Evolutionary conservation across 2,329 filamentous ascomycete genomes (phyloP), one percentile per base, ranked within the genome.

Genomic region (Xylaria sp.): DNA sequence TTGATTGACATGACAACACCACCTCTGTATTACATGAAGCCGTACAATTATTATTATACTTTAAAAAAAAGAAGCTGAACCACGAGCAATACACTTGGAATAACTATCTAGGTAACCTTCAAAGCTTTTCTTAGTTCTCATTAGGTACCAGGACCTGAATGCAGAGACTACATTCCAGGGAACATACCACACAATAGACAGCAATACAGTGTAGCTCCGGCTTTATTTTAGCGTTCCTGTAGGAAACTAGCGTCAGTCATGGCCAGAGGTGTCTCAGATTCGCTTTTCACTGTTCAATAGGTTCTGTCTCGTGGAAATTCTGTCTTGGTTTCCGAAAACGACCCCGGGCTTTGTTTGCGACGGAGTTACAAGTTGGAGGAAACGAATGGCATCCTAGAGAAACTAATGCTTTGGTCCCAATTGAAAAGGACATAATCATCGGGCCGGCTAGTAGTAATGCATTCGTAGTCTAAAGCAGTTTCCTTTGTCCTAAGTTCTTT

Each of bases 401-500:
- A 65, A 46, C 37, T 44, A 52, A 59, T 54, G 52, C 44, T 65
- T 71, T 12, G 41, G 25, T n/a, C 15, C 62, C 39, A 65, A 75
- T 72, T 59, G 58, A 66, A 63, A 69, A 60, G 66, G 71, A 75
- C 75, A 73, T 60, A 44, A 66, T 69, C 68, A 51, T 73, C 37
- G 51, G 15, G 37, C 55, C 39, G 25, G 15, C 54, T 25, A 25
- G 23, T 25, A 66, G 54, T 56, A 75, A 75, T 74, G 69, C 32
- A 68, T 70, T 70, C 70, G 63, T 69, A 60, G 50, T 50, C 23
- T 50, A 18, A 55, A 25, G 18, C 5, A 44, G 54, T n/a, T 55
- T 58, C 54, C 67, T 8, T 72, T 73, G 66, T 67, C 48, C 48
- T 13, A 28, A 9, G 2, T 55, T 65, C 72, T 73, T 73, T 73